These are phyloP conservation scores for Sclerotinia nivalis DNA, from an alignment of 2,329 filamentous ascomycete species.

Conservation along the genomic window DNA sequence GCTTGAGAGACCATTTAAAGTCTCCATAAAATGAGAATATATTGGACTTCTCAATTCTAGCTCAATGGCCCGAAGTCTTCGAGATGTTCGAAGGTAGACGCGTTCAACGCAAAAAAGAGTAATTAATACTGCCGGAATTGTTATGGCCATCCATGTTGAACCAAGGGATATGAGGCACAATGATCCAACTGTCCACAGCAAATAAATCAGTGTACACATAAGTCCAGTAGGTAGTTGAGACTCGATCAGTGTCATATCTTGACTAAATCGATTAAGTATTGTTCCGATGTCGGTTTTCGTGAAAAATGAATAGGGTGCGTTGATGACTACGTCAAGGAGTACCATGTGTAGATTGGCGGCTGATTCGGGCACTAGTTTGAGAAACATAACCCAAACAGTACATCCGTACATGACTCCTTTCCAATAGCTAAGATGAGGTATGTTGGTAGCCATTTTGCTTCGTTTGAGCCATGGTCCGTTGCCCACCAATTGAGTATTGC, in stretches of 20 bases:
- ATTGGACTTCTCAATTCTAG: slow-evolving; percentile 47
- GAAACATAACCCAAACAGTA: background rate
- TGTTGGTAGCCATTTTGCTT: background rate
- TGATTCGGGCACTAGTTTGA: background rate
- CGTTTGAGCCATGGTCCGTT: background rate
- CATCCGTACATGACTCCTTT: background rate
- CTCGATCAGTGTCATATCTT: slow-evolving; percentile 36
- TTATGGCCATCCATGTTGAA: background rate
- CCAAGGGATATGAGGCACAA: background rate
- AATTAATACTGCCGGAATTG: background rate
- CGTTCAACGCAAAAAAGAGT: slow-evolving; percentile 42
- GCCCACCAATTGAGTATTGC: background rate
- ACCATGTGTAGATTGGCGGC: slow-evolving; percentile 47
- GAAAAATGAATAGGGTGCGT: slow-evolving; percentile 43
- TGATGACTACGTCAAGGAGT: slow-evolving; percentile 49
- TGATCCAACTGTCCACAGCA: background rate
- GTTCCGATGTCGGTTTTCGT: background rate
- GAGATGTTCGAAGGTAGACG: slow-evolving; percentile 45
- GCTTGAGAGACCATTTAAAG: slow-evolving; percentile 46
- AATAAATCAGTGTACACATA: background rate
- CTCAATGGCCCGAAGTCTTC: slow-evolving; percentile 50
- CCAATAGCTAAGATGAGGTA: background rate
- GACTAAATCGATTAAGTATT: slow-evolving; percentile 32
- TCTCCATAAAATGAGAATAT: slow-evolving; percentile 48
- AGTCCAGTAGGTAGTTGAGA: slow-evolving; percentile 30